Percentiles rank a stretch among this genome's conserved stretches.
phyloP scores from a whole-genome alignment of 345 rosid genomes.

The Leavenworthia alabamica region DNA sequence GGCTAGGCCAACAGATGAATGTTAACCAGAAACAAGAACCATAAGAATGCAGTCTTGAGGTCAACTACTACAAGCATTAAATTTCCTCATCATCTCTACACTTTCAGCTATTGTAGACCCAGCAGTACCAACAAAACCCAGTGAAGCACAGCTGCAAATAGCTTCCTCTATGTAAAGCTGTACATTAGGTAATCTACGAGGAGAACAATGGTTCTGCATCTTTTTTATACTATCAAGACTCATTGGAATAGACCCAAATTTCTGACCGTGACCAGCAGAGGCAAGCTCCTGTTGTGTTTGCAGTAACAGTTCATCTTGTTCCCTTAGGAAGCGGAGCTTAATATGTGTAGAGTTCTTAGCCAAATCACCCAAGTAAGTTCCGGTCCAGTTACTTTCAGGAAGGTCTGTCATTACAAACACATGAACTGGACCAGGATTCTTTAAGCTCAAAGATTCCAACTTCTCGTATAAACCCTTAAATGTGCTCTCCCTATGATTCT shows the following conservation, averaged over 20 bases:
- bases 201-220: constrained; percentile 41
- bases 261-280: constrained; percentile 45
- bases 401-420: constrained; percentile 93
- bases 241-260: constrained; percentile 35
- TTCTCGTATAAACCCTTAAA: constrained; percentile 59
- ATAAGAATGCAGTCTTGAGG: neutral
- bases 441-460: constrained; percentile 47
- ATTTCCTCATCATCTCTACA: constrained; percentile 69
- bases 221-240: constrained; percentile 24
- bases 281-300: constrained; percentile 43
- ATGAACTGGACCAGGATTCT: constrained; percentile 32
- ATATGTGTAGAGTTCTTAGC: constrained; percentile 41
- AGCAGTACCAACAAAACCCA: constrained; percentile 83
- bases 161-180: constrained; percentile 72
- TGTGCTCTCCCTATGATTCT: constrained; percentile 73
- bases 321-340: constrained; percentile 52
- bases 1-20: too few species aligned
- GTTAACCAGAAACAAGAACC: constrained; percentile 2
- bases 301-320: constrained; percentile 47
- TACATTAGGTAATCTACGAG: constrained; percentile 40
- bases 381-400: constrained; percentile 75
- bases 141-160: constrained; percentile 87
- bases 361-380: constrained; percentile 70
- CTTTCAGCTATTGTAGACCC: constrained; percentile 90
- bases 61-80: constrained; percentile 37